Evolutionary conservation across 495 filamentous ascomycete species (phyloP), one percentile per base, ranked within the genome.

Genomic region (Aspergillus kassunensis): DNA sequence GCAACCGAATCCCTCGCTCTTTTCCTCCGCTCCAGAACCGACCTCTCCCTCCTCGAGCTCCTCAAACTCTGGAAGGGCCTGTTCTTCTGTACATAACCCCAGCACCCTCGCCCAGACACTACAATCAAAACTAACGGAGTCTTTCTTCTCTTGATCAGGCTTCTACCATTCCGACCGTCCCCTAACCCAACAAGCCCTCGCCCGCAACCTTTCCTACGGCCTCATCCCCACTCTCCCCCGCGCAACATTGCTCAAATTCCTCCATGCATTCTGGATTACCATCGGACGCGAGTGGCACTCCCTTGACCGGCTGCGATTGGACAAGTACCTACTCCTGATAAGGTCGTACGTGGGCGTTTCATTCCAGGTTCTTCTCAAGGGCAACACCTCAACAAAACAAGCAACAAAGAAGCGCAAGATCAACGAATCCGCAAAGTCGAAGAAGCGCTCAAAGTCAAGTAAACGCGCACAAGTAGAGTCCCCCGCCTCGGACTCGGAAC

Each of bases 61-160:
- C 77, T 95, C 48, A 96, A 97, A 72, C 79, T 98, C 54, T 96
- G 91, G 90, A 96, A 96, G 69, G 93, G 92, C 30, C 82, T 98
- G 20, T 97, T 95, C 74, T 97, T 87, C 80, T 93, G 90, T 85
- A 71, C 8, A 68, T 62, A 11, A n/a, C n/a, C n/a, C n/a, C n/a
- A n/a, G n/a, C n/a, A n/a, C n/a, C n/a, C n/a, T n/a, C n/a, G n/a
- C n/a, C n/a, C n/a, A n/a, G n/a, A n/a, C n/a, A n/a, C n/a, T n/a
- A n/a, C n/a, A n/a, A n/a, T n/a, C n/a, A n/a, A n/a, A n/a, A n/a
- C n/a, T n/a, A n/a, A n/a, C n/a, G n/a, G n/a, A n/a, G n/a, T n/a
- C n/a, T n/a, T n/a, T 10, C 2, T 16, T 29, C 8, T 18, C 20
- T 39, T 4, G 36, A 55, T 20, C 35, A 85, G 81, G 80, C 71